These are phyloP conservation scores for Rutstroemia sp. DNA, from an alignment of 2,329 filamentous ascomycete species.

Conservation along the genomic window DNA sequence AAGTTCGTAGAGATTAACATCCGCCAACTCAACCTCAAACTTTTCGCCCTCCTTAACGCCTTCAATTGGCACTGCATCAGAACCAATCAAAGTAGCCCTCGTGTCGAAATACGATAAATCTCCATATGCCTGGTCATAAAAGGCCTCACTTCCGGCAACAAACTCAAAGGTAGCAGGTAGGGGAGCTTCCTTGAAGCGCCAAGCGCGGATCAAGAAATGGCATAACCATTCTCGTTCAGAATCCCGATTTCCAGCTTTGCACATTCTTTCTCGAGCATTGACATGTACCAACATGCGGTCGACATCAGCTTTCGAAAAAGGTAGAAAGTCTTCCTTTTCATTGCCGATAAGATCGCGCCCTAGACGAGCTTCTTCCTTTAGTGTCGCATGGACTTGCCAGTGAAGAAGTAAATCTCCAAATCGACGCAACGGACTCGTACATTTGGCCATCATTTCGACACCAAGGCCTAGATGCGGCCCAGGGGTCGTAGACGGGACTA, in stretches of 20 bases:
- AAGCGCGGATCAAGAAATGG: slow-evolving; percentile 53
- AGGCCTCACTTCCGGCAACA: not conserved
- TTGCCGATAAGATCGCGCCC: slow-evolving; percentile 32
- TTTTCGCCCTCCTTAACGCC: slow-evolving; percentile 42
- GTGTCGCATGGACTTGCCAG: slow-evolving; percentile 57
- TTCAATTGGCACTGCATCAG: slow-evolving; percentile 6
- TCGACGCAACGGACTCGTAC: slow-evolving; percentile 59
- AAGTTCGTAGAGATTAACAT: slow-evolving; percentile 44
- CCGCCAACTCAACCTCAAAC: slow-evolving; percentile 45
- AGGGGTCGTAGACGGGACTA: slow-evolving; percentile 44
- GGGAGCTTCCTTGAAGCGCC: slow-evolving; percentile 42
- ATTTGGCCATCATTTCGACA: slow-evolving; percentile 52
- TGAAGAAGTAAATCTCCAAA: slow-evolving; percentile 56
- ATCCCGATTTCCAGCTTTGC: slow-evolving; percentile 10
- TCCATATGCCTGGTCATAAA: not conserved
- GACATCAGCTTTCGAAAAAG: slow-evolving; percentile 24
- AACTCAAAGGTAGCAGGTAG: slow-evolving; percentile 40
- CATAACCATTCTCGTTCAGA: slow-evolving; percentile 46
- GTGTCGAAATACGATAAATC: not conserved
- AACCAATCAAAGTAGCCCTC: not conserved
- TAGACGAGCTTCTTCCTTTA: slow-evolving; percentile 38
- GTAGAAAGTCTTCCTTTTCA: slow-evolving; percentile 24
- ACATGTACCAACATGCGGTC: slow-evolving; percentile 24
- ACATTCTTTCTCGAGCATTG: slow-evolving; percentile 22
- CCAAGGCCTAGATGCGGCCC: slow-evolving; percentile 52